phyloP scores from a whole-genome alignment of 169 alveolate species.

The Plasmodium vinckei region DNA sequence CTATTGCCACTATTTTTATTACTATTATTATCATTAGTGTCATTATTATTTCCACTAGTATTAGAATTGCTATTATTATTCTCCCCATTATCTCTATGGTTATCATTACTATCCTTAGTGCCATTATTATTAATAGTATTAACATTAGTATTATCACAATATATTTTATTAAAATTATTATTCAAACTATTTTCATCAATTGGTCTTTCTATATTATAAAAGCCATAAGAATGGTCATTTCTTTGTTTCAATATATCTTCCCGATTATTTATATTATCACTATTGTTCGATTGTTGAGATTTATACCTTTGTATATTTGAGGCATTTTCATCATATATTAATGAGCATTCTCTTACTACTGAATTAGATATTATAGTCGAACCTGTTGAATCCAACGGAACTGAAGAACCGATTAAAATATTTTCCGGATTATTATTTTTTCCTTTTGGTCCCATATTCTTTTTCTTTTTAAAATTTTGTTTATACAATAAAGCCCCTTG shows the following conservation, averaged over 20 bases:
- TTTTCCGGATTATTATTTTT: conserved; percentile 28
- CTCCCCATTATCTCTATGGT: background rate
- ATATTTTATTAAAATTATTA: conserved; percentile 16
- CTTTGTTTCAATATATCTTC: conserved; percentile 11
- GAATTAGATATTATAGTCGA: background rate
- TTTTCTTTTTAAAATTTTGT: conserved; percentile 14
- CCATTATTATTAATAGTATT: conserved; percentile 9
- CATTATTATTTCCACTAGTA: background rate
- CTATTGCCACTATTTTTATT: background rate
- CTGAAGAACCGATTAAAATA: conserved; percentile 1
- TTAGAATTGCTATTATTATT: too few relatives aligned
- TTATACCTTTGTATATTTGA: conserved; percentile 3
- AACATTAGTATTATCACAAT: conserved; percentile 25
- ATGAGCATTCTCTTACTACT: background rate
- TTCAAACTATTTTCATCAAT: conserved; percentile 13
- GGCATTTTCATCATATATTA: conserved; percentile 5
- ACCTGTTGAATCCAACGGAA: background rate
- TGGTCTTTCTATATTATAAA: conserved; percentile 10
- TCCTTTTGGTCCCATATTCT: conserved; percentile 12
- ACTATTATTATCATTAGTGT: background rate
- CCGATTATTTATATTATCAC: conserved; percentile 29
- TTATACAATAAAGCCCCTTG: conserved; percentile 12
- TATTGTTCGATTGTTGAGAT: conserved; percentile 11
- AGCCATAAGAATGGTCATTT: conserved; percentile 11
- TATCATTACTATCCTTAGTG: background rate